Conservation (phyloP, 1,284 basidiomycete species). For the Athelia psychrophila region DNA sequence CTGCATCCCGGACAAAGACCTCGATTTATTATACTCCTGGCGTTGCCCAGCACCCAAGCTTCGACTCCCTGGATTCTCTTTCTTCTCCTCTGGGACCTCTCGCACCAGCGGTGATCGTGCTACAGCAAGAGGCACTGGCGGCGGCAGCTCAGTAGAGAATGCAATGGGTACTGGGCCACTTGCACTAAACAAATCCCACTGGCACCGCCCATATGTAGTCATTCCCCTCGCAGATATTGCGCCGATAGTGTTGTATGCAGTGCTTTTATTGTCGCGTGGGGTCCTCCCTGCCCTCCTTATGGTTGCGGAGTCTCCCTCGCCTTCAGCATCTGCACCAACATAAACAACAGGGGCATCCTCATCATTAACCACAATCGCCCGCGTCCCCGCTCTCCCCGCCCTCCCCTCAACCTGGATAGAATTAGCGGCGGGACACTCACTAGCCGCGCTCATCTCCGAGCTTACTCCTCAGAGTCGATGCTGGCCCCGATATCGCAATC, state of each 20-base stretch:
- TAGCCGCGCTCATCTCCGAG: constrained; percentile 29
- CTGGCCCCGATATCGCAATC: constrained; percentile 19
- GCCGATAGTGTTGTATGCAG: not conserved
- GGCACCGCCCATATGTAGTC: constrained; percentile 64
- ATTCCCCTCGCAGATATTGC: constrained; percentile 21
- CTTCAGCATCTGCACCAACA: too few relatives aligned
- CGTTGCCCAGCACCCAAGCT: too few relatives aligned
- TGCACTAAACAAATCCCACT: constrained; percentile 49
- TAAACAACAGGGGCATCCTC: not conserved
- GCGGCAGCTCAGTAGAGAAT: constrained; percentile 60
- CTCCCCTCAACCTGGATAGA: constrained; percentile 9
- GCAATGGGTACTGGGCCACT: constrained; percentile 62
- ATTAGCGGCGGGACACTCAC: not conserved
- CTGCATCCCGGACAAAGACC: constrained; percentile 73
- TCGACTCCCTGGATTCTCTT: too few relatives aligned
- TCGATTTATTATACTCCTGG: constrained; percentile 29
- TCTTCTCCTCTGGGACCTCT: too few relatives aligned
- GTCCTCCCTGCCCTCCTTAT: not conserved
- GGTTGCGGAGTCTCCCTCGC: not conserved
- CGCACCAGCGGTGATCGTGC: too few relatives aligned
- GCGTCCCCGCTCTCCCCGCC: constrained; percentile 23
- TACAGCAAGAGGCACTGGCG: constrained; percentile 9
- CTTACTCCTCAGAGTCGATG: constrained; percentile 31
- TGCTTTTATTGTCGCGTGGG: not conserved
- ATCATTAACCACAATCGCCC: not conserved